Percentiles rank a stretch among this genome's conserved stretches.
Conservation (phyloP, 2,329 filamentous ascomycete species). For the Ramularia endophylla region DNA sequence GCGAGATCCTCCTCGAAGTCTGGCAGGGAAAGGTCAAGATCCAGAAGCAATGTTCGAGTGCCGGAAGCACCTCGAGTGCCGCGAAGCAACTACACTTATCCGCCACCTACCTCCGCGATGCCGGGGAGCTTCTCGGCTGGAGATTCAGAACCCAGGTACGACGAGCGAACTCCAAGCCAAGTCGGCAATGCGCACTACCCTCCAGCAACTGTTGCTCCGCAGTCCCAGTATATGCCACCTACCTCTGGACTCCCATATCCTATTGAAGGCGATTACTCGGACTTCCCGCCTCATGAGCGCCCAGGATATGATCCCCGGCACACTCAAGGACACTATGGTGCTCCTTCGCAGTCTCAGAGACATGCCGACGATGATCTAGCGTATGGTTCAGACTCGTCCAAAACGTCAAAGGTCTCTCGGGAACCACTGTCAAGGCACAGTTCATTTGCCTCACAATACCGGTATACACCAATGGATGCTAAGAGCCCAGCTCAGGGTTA, state of each 20-base stretch:
- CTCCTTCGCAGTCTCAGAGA: constrained; percentile 7
- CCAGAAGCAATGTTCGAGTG: constrained; percentile 35
- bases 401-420: constrained; percentile 7
- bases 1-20: constrained; percentile 40
- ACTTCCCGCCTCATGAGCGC: constrained; percentile 40
- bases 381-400: constrained; percentile 22
- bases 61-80: constrained; percentile 26
- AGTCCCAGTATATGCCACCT: constrained; percentile 13
- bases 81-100: constrained; percentile 17
- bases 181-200: constrained; percentile 15
- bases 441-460: constrained; percentile 18
- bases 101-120: constrained; percentile 13
- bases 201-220: constrained; percentile 4
- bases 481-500: constrained; percentile 15
- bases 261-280: constrained; percentile 35
- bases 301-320: constrained; percentile 30
- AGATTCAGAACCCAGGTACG: constrained; percentile 31
- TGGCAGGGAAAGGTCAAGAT: constrained; percentile 31
- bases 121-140: constrained; percentile 19
- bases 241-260: neutral
- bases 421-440: constrained; percentile 13
- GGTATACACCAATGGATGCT: constrained; percentile 18
- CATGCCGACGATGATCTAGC: constrained; percentile 29
- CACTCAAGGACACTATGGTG: neutral
- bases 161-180: constrained; percentile 34